These are phyloP conservation scores for Calamus simplicifolius DNA, from an alignment of 176 grass and related monocot genomes.

Conservation along the genomic window DNA sequence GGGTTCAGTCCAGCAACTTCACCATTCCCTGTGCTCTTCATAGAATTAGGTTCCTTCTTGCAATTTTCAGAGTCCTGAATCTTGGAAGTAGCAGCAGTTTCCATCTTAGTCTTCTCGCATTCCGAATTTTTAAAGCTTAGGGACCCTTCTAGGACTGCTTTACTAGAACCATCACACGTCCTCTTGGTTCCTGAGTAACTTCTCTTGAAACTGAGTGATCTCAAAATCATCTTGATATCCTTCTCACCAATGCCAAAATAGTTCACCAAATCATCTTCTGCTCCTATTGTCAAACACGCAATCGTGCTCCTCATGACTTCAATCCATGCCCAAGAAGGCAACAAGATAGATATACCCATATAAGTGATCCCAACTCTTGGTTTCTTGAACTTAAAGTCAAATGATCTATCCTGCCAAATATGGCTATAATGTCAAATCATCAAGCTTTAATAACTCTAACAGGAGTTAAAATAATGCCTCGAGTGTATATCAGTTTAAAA, in stretches of 20 bases:
- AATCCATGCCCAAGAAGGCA: slow-evolving; percentile 26
- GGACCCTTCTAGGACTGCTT: slow-evolving; percentile 19
- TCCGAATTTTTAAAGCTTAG: slow-evolving; percentile 59
- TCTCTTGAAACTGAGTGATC: not conserved
- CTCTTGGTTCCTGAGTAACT: not conserved
- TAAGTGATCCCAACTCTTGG: not conserved
- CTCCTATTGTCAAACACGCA: slow-evolving; percentile 19
- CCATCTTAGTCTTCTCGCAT: not conserved
- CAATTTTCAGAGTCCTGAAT: no score
- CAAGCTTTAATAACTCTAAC: no score
- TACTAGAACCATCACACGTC: not conserved
- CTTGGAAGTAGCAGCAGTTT: no score
- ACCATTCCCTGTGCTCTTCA: not conserved
- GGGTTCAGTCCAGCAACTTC: slow-evolving; percentile 4
- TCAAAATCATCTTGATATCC: slow-evolving; percentile 7
- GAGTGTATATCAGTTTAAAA: no score
- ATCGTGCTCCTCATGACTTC: slow-evolving; percentile 30
- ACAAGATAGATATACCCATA: slow-evolving; percentile 45
- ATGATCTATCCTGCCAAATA: no score
- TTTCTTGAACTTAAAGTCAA: no score
- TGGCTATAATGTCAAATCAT: no score
- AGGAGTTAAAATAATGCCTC: no score
- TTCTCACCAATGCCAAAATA: slow-evolving; percentile 18
- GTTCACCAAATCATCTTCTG: not conserved
- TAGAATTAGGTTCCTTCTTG: no score